Conservation (phyloP, 495 filamentous ascomycete genomes). For the Podospora appendiculata region DNA sequence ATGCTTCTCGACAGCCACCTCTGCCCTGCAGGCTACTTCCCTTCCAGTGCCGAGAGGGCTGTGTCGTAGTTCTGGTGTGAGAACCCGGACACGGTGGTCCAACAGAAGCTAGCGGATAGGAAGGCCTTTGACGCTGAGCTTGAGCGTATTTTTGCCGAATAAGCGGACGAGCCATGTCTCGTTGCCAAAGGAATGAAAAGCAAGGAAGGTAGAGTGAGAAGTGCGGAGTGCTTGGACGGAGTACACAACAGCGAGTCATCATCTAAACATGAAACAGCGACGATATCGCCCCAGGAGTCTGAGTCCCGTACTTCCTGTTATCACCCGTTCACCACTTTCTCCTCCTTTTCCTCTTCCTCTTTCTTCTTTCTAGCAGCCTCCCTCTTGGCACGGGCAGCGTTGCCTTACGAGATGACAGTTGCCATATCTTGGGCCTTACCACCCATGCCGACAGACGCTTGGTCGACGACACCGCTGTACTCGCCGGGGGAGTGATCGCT, state of each 20-base stretch:
- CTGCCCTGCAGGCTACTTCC: conserved; percentile 1
- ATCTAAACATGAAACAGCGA: not conserved
- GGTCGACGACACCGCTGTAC: too few relatives aligned
- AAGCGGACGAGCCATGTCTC: not conserved
- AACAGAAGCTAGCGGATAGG: conserved; percentile 1
- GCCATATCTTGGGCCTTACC: too few relatives aligned
- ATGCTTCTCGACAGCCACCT: conserved; percentile 18
- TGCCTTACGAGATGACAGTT: not conserved
- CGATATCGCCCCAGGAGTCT: not conserved
- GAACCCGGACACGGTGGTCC: not conserved
- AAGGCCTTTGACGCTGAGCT: not conserved
- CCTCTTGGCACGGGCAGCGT: not conserved
- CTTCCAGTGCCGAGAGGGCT: conserved; percentile 6
- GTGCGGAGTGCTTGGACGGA: too few relatives aligned
- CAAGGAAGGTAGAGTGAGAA: too few relatives aligned
- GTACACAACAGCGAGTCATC: too few relatives aligned
- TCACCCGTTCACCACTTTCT: not conserved
- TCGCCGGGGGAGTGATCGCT: too few relatives aligned
- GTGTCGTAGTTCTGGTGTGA: conserved; percentile 13
- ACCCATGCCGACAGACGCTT: too few relatives aligned
- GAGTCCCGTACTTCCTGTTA: not conserved
- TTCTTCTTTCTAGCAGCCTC: not conserved
- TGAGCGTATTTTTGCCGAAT: not conserved
- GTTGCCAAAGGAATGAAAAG: not conserved
- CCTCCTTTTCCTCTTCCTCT: not conserved